Base-by-base conservation (phyloP, 371 early-diverging fungal species). In the Dinochytrium kinnereticum region DNA sequence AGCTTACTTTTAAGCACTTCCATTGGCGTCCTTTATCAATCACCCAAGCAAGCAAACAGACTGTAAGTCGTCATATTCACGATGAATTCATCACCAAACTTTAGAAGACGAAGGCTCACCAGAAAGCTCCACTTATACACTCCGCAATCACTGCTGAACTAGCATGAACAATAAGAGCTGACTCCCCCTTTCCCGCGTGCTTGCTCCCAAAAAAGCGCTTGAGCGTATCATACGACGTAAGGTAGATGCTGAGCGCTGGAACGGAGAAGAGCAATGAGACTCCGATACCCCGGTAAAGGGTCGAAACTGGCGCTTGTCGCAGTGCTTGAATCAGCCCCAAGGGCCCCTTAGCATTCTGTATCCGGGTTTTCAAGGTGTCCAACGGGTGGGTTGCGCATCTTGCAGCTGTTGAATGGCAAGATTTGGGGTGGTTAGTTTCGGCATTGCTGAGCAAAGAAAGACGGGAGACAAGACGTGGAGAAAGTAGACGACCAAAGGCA, bases 1-100 rank as follows among this genome's bases (percentile, higher is more conserved):
- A 91, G 79, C 59, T 86, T 85, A 65, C 86, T 90, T 73, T 94
- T 94, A 70, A 94, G 71, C 1, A 94, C 89, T 80, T 93, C 95
- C 92, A 93, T 92, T 1, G 95, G 95, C 3, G 93, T 93, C 87
- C 82, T 80, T 34, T 30, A n/a, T n/a, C n/a, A n/a, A n/a, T n/a
- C n/a, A n/a, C n/a, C n/a, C n/a, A 59, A 36, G 0, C 17, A 30
- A n/a, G 55, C 17, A 15, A 40, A 49, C 24, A 37, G n/a, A n/a
- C 34, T n/a, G n/a, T n/a, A n/a, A n/a, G n/a, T n/a, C n/a, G n/a
- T n/a, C 26, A n/a, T 17, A 59, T 36, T 26, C 10, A 5, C 55
- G 38, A 51, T 7, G 51, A 39, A 7, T 24, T 49, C 30, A 36
- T 50, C 30, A 36, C n/a, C 21, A 10, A 21, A 50, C 49, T 55